phyloP scores from a whole-genome alignment of 345 rosid species.

The Abelmoschus esculentus region DNA sequence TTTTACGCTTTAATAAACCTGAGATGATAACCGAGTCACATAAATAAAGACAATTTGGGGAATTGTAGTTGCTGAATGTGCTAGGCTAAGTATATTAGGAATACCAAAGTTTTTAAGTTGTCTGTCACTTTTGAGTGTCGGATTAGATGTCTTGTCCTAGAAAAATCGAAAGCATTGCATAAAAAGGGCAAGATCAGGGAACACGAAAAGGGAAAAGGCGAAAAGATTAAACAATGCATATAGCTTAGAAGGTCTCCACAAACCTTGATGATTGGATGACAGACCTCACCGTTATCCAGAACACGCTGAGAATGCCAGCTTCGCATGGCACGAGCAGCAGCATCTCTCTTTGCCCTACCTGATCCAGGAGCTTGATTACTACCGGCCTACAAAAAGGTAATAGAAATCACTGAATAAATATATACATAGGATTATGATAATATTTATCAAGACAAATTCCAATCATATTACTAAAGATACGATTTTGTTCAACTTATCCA shows the following conservation, averaged over 20 bases:
- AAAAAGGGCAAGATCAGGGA: neutral
- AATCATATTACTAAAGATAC: no score
- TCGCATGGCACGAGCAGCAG: slow-evolving; percentile 73
- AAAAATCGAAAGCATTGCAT: neutral
- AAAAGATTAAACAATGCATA: neutral
- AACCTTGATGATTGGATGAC: slow-evolving; percentile 39
- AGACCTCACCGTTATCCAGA: slow-evolving; percentile 52
- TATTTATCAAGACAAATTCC: no score
- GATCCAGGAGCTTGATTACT: slow-evolving; percentile 37
- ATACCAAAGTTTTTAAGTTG: slow-evolving; percentile 45
- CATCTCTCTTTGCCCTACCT: slow-evolving; percentile 59
- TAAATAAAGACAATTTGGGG: neutral
- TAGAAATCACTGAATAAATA: neutral
- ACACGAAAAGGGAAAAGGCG: neutral
- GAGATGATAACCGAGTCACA: slow-evolving; percentile 12
- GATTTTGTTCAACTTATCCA: no score
- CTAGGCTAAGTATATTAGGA: slow-evolving; percentile 4
- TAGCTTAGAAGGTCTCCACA: slow-evolving; percentile 14
- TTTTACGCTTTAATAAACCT: slow-evolving; percentile 52
- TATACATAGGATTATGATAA: neutral
- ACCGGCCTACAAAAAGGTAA: slow-evolving; percentile 28
- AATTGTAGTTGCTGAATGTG: neutral
- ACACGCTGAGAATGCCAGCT: slow-evolving; percentile 64
- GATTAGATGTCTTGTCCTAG: slow-evolving; percentile 44
- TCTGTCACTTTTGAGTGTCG: slow-evolving; percentile 39